Percentiles rank a stretch among this genome's conserved stretches.
phyloP scores from a whole-genome alignment of 371 early-diverging fungal species.

The Rhizopus delemar region DNA sequence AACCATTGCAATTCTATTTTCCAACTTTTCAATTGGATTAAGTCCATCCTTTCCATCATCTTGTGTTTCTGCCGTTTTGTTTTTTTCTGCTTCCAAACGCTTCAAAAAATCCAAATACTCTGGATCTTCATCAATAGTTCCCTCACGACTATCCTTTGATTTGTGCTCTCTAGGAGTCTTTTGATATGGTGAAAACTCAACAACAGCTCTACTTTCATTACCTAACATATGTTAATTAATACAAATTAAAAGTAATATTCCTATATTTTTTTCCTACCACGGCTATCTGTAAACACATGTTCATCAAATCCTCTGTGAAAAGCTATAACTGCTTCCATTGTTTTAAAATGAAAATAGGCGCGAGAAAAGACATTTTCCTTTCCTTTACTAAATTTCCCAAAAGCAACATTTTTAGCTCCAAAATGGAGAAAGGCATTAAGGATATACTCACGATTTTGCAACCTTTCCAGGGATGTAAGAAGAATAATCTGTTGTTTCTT shows the following conservation, averaged over 20 bases:
- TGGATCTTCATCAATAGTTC: conserved; percentile 78
- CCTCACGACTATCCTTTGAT: conserved; percentile 68
- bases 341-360: conserved; percentile 78
- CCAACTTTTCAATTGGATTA: conserved; percentile 52
- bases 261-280: conserved; percentile 45
- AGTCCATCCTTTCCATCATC: conserved; percentile 40
- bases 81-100: conserved; percentile 60
- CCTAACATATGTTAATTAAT: conserved; percentile 36
- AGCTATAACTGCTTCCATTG: conserved; percentile 63
- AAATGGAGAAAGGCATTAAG: conserved; percentile 1
- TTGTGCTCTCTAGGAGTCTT: conserved; percentile 68
- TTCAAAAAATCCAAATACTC: conserved; percentile 78
- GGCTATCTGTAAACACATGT: conserved; percentile 73
- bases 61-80: conserved; percentile 26
- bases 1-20: conserved; percentile 50
- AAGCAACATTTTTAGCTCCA: conserved; percentile 5
- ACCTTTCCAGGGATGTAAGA: conserved; percentile 73
- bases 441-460: conserved; percentile 60
- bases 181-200: conserved; percentile 85
- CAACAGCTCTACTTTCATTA: conserved; percentile 69
- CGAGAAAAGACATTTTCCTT: conserved; percentile 74
- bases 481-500: conserved; percentile 55
- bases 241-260: not conserved
- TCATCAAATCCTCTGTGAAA: conserved; percentile 80
- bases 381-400: conserved; percentile 53